Evolutionary conservation across 805 yeast genomes (phyloP), one percentile per base, ranked within the genome.

Genomic region (Metschnikowia lunata): DNA sequence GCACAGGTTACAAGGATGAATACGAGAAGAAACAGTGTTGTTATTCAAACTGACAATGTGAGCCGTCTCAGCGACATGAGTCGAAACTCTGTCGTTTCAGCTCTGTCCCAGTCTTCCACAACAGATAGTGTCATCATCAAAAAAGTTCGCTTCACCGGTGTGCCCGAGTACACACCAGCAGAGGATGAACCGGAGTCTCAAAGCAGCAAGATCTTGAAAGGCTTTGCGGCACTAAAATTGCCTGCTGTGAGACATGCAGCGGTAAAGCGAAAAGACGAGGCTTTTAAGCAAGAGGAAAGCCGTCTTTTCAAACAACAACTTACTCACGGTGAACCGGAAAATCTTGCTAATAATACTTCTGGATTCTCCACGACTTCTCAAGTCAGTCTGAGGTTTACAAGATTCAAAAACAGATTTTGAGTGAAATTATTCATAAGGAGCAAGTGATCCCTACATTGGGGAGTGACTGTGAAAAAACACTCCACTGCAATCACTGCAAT

Each of bases 101-200:
- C 36, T 26, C 42, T 43, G 51, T 48, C 57, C 8, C 48, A 50
- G 11, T 45, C 53, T 10, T 48, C 57, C 14, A 35, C 29, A 12
- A 34, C 39, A 15, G 51, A 47, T 7, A 36, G 42, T 13, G 30
- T 31, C 14, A 36, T 42, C 2, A 40, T 59, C 2, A 77, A 75
- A 49, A 75, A 64, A 49, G 82, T 78, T 9, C 56, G 83, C 29
- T 78, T 78, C 48, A 62, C 62, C 5, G 82, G 82, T 0, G 82
- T 78, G 6, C 69, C 76, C 1, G 75, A 69, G 40, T 78, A 75
- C 44, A 55, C 71, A 2, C 78, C 71, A 30, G 77, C 71, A 7
- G 83, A 78, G 55, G 83, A 78, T 59, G 78, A 77, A 0, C 82
- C 82, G 1, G 65, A 79, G 8, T 60, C 58, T 35, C 68, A 67